phyloP scores from a whole-genome alignment of 108 stramenopile species.

The Skeletonema costatum region DNA sequence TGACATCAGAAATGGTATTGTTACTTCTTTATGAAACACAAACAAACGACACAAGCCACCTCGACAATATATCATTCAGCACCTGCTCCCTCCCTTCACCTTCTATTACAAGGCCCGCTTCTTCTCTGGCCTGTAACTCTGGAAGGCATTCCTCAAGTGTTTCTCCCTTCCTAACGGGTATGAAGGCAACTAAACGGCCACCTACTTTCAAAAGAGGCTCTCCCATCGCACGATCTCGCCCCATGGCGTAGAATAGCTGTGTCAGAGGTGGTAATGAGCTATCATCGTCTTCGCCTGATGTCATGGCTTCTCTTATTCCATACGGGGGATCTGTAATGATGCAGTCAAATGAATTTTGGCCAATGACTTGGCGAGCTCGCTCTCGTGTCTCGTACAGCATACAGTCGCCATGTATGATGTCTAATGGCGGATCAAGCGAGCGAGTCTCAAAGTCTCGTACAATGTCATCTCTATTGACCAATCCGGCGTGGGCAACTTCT shows the following conservation, averaged over 20 bases:
- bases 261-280: conserved; percentile 22
- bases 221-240: conserved; percentile 27
- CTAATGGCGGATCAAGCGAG: conserved; percentile 54
- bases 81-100: conserved; percentile 49
- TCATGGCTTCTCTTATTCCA: conserved; percentile 60
- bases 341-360: conserved; percentile 72
- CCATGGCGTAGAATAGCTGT: conserved; percentile 41
- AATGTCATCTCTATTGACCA: conserved; percentile 75
- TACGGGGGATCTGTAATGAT: conserved; percentile 87
- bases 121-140: background rate
- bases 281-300: background rate
- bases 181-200: conserved; percentile 48
- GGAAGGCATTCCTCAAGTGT: conserved; percentile 39
- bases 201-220: conserved; percentile 44
- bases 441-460: conserved; percentile 68
- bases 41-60: conserved; percentile 48
- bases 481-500: conserved; percentile 75
- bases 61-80: conserved; percentile 35
- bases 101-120: conserved; percentile 46
- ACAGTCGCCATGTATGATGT: conserved; percentile 70
- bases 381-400: conserved; percentile 52
- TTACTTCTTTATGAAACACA: conserved; percentile 11
- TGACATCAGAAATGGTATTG: background rate
- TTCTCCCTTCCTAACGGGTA: conserved; percentile 46
- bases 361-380: conserved; percentile 48